These are phyloP conservation scores for Trametes coccinea DNA, from an alignment of 768 basidiomycete species.

Conservation along the genomic window DNA sequence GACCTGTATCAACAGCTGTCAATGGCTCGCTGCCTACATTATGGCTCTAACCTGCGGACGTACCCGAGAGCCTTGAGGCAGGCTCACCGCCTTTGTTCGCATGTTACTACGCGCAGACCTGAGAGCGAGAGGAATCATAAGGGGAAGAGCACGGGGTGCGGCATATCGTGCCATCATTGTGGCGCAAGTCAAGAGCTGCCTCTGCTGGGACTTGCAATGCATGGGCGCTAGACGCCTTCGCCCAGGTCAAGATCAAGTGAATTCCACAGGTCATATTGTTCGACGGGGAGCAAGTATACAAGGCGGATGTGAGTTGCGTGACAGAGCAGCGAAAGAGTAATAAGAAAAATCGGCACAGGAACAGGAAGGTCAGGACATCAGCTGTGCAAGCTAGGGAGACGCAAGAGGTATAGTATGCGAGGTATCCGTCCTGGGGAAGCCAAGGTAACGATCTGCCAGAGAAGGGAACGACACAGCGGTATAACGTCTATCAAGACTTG, in stretches of 20 bases:
- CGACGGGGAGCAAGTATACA: constrained; percentile 13
- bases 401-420: constrained; percentile 30
- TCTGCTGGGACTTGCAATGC: too few species aligned
- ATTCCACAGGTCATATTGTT: neutral
- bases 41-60: too few species aligned
- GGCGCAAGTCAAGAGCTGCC: too few species aligned
- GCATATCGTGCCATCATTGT: too few species aligned
- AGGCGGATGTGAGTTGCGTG: constrained; percentile 9
- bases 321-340: constrained; percentile 3
- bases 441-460: neutral
- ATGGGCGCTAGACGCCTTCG: too few species aligned
- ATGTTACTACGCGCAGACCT: too few species aligned
- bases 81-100: too few species aligned
- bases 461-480: neutral
- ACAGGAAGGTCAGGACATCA: neutral
- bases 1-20: too few species aligned
- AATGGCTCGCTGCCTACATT: too few species aligned
- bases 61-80: too few species aligned
- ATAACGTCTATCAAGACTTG: constrained; percentile 15
- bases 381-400: neutral
- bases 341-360: neutral
- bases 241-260: neutral
- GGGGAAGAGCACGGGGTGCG: too few species aligned
- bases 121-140: too few species aligned
- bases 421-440: constrained; percentile 29